Evolutionary conservation across 768 basidiomycete species (phyloP).

Genomic region (Pulveroboletus sp.): DNA sequence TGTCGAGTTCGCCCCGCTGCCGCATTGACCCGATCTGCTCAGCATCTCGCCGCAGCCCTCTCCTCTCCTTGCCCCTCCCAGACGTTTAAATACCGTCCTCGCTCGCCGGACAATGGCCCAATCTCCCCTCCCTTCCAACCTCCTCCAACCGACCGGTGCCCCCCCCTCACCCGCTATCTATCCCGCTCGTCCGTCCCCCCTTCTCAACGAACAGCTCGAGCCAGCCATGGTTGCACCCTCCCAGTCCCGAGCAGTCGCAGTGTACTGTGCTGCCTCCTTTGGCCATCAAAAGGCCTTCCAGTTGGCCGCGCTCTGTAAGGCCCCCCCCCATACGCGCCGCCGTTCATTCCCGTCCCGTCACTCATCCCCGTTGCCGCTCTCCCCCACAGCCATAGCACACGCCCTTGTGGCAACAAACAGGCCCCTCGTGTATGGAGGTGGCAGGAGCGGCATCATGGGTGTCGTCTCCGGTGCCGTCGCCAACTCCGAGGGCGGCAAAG

Average conservation of each 20-base stretch:
- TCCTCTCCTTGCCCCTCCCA: constrained; percentile 8
- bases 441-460: constrained; percentile 83
- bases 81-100: constrained; percentile 25
- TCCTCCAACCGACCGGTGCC: background rate
- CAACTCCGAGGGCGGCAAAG: constrained; percentile 55
- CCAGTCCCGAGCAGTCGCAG: constrained; percentile 50
- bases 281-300: constrained; percentile 60
- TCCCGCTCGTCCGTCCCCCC: background rate
- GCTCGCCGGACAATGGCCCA: constrained; percentile 7
- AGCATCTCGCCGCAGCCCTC: constrained; percentile 5
- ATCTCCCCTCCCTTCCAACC: constrained; percentile 4
- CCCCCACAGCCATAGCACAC: constrained; percentile 56
- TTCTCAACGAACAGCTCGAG: constrained; percentile 10
- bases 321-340: background rate
- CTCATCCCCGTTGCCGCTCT: background rate
- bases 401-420: constrained; percentile 60
- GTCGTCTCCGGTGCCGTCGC: constrained; percentile 62
- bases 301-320: constrained; percentile 67
- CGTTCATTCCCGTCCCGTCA: background rate
- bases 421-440: constrained; percentile 85
- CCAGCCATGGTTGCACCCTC: constrained; percentile 29
- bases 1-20: constrained; percentile 7
- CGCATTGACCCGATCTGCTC: constrained; percentile 11
- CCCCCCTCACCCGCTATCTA: background rate
- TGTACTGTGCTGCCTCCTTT: constrained; percentile 77